phyloP scores from a whole-genome alignment of 2,329 filamentous ascomycete genomes.

The Xylaria arbuscula region DNA sequence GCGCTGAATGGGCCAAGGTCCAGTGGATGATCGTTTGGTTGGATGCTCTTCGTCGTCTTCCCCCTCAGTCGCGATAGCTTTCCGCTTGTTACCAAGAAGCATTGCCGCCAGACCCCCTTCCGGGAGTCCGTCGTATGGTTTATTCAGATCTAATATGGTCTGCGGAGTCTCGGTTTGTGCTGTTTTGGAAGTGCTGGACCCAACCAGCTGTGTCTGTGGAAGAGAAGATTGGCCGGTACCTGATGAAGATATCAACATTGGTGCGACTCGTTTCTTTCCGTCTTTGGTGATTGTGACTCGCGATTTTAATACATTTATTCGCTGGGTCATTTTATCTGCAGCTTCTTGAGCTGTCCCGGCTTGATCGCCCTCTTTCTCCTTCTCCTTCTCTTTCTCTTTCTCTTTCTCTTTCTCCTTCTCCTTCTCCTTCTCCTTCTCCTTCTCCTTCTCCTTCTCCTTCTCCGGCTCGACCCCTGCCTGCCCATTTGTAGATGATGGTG shows the following conservation, averaged over 20 bases:
- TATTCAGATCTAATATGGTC: constrained; percentile 87
- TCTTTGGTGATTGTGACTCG: constrained; percentile 96
- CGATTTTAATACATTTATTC: constrained; percentile 78
- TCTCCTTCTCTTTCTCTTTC: constrained; percentile 44
- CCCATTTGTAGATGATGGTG: constrained; percentile 51
- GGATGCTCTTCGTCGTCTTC: constrained; percentile 76
- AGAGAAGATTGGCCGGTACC: constrained; percentile 88
- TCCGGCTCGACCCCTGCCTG: constrained; percentile 44
- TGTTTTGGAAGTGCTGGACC: constrained; percentile 73
- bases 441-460: constrained; percentile 46
- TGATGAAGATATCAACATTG: constrained; percentile 89
- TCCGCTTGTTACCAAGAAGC: constrained; percentile 92
- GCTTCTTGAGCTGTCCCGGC: constrained; percentile 57
- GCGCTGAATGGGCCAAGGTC: constrained; percentile 77
- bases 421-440: constrained; percentile 44
- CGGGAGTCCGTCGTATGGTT: constrained; percentile 92
- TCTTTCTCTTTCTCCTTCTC: constrained; percentile 44
- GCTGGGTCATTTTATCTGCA: constrained; percentile 64
- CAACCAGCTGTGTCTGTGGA: constrained; percentile 88
- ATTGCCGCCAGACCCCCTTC: constrained; percentile 88
- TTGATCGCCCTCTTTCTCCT: constrained; percentile 48
- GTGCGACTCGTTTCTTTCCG: constrained; percentile 94
- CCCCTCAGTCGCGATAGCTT: constrained; percentile 76
- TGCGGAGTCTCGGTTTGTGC: constrained; percentile 79
- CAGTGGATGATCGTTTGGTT: constrained; percentile 67